phyloP scores from a whole-genome alignment of 1,284 basidiomycete genomes.

The Tylopilus sp. region DNA sequence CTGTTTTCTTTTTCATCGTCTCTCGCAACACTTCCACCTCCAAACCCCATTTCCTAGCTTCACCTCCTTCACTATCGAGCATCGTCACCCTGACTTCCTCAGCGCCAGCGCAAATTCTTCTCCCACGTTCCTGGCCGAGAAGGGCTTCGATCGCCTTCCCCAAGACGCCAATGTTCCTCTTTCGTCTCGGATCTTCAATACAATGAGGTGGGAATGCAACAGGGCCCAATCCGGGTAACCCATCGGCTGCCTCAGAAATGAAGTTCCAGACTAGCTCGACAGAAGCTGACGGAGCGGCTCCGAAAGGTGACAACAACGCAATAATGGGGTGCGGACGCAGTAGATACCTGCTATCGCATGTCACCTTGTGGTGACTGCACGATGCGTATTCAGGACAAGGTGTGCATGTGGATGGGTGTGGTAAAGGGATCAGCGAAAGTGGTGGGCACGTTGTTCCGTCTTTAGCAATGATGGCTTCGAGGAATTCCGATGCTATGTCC shows the following conservation, averaged over 20 bases:
- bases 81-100: constrained; percentile 30
- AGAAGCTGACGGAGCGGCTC: constrained; percentile 39
- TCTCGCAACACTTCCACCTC: constrained; percentile 53
- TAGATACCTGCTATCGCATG: constrained; percentile 74
- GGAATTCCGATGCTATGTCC: constrained; percentile 26
- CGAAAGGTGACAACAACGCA: constrained; percentile 36
- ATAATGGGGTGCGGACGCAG: constrained; percentile 61
- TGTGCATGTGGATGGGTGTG: constrained; percentile 69
- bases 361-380: constrained; percentile 61
- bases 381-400: constrained; percentile 80
- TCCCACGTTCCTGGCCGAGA: constrained; percentile 67
- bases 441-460: constrained; percentile 47
- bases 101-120: constrained; percentile 62
- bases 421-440: constrained; percentile 51
- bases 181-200: constrained; percentile 76
- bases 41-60: constrained; percentile 72
- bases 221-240: constrained; percentile 73
- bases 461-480: constrained; percentile 32
- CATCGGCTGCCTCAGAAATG: constrained; percentile 52
- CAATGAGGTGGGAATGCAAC: constrained; percentile 79
- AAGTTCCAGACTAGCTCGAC: constrained; percentile 44
- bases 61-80: constrained; percentile 50
- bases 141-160: constrained; percentile 70
- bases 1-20: constrained; percentile 50
- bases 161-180: constrained; percentile 70